Evolutionary conservation across 2,329 filamentous ascomycete genomes (phyloP).

Genomic region (Neopestalotiopsis clavispora): DNA sequence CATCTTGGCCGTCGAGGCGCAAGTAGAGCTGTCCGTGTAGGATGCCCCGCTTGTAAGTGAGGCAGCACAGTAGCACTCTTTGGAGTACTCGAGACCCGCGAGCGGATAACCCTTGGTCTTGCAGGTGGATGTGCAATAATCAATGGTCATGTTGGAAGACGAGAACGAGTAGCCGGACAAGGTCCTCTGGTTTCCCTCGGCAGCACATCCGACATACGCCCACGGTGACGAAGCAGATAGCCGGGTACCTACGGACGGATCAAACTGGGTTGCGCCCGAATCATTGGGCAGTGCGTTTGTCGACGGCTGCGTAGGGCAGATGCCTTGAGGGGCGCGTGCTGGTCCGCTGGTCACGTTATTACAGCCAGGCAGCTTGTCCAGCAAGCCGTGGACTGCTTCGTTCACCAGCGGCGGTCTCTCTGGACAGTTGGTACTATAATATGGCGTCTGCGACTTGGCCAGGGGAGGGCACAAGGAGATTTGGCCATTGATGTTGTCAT

Average conservation of each 20-base stretch:
- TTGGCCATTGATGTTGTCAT: constrained; percentile 10
- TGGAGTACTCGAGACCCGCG: constrained; percentile 24
- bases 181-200: constrained; percentile 30
- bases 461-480: constrained; percentile 8
- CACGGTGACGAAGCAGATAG: constrained; percentile 34
- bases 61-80: constrained; percentile 28
- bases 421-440: constrained; percentile 46
- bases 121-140: constrained; percentile 21
- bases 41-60: constrained; percentile 34
- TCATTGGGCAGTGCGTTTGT: neutral
- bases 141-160: constrained; percentile 24
- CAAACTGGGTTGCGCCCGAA: constrained; percentile 16
- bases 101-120: constrained; percentile 18
- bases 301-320: constrained; percentile 19
- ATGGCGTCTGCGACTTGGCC: constrained; percentile 37
- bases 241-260: constrained; percentile 17
- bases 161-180: constrained; percentile 21
- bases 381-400: constrained; percentile 47
- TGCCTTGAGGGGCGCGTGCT: constrained; percentile 18
- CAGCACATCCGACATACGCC: constrained; percentile 56
- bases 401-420: constrained; percentile 46
- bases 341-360: constrained; percentile 45
- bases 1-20: constrained; percentile 33
- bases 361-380: constrained; percentile 56
- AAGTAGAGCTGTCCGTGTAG: constrained; percentile 33